A percentile compares a stretch with the other conserved stretches of the same genome.
Evolutionary conservation across 2,329 filamentous ascomycete species (phyloP).

Genomic region (Exophiala sp.): DNA sequence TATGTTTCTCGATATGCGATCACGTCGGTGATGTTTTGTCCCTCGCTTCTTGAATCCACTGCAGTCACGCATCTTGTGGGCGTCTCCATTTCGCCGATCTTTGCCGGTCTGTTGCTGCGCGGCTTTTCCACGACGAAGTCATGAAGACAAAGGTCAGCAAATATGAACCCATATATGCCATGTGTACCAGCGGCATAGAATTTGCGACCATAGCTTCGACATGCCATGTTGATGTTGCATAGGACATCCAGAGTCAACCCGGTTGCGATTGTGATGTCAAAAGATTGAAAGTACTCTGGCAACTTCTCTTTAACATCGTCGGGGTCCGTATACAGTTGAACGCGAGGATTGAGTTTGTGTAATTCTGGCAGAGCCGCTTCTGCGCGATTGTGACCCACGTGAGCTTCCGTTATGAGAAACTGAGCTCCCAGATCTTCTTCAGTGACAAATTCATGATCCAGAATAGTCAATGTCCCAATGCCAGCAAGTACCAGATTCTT

Average conservation of each 20-base stretch:
- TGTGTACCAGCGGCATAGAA: conserved; percentile 87
- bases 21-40: conserved; percentile 68
- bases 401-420: conserved; percentile 70
- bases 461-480: conserved; percentile 80
- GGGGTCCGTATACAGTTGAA: conserved; percentile 66
- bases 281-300: conserved; percentile 68
- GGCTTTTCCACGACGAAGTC: conserved; percentile 83
- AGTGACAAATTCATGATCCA: conserved; percentile 69
- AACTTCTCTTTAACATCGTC: conserved; percentile 61
- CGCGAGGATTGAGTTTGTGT: conserved; percentile 81
- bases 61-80: conserved; percentile 69
- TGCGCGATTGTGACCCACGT: conserved; percentile 76
- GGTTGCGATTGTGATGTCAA: conserved; percentile 83
- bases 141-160: conserved; percentile 85
- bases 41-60: conserved; percentile 62
- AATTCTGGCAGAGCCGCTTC: conserved; percentile 71
- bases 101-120: conserved; percentile 65
- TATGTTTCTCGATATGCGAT: conserved; percentile 91
- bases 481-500: conserved; percentile 96
- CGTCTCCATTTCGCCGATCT: conserved; percentile 57
- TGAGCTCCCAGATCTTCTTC: conserved; percentile 75
- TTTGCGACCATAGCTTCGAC: conserved; percentile 67
- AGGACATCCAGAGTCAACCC: conserved; percentile 72
- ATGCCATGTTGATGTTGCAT: conserved; percentile 76
- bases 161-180: conserved; percentile 91